Evolutionary conservation across 192 early-diverging fungal species (phyloP).

Genomic region (Coemansia aciculifera): DNA sequence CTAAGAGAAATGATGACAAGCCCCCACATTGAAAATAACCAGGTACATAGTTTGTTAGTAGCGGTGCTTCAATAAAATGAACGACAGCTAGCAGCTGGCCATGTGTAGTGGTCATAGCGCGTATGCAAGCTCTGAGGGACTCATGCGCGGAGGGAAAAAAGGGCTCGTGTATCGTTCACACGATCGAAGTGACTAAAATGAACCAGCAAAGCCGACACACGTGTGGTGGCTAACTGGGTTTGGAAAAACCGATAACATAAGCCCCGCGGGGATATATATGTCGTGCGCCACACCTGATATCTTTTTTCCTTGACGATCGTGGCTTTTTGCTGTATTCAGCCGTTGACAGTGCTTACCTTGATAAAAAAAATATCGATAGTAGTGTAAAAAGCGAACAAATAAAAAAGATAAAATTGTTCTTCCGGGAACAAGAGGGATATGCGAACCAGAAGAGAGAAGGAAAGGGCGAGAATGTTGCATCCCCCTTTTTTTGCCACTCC

Average conservation of each 20-base stretch:
- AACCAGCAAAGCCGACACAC: background rate
- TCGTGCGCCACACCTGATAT: background rate
- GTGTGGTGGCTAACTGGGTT: background rate
- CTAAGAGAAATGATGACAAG: background rate
- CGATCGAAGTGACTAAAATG: background rate
- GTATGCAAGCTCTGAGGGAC: background rate
- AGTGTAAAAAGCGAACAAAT: background rate
- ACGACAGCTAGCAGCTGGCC: background rate
- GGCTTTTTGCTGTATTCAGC: background rate
- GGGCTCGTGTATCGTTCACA: background rate
- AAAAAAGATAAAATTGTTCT: background rate
- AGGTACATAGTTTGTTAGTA: background rate
- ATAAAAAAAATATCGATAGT: constrained; percentile 5
- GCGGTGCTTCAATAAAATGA: background rate
- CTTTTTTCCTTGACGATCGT: background rate
- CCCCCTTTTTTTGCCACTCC: constrained; percentile 1
- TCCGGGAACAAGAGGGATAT: background rate
- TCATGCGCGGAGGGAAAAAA: background rate
- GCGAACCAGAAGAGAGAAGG: background rate
- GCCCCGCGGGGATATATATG: background rate
- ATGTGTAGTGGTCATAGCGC: background rate
- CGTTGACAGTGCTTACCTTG: background rate
- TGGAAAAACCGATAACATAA: background rate
- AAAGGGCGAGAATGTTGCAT: constrained; percentile 3
- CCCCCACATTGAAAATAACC: background rate